These are phyloP conservation scores for Akebia trifoliata DNA, from an alignment of 164 flowering plant species.

Conservation along the genomic window DNA sequence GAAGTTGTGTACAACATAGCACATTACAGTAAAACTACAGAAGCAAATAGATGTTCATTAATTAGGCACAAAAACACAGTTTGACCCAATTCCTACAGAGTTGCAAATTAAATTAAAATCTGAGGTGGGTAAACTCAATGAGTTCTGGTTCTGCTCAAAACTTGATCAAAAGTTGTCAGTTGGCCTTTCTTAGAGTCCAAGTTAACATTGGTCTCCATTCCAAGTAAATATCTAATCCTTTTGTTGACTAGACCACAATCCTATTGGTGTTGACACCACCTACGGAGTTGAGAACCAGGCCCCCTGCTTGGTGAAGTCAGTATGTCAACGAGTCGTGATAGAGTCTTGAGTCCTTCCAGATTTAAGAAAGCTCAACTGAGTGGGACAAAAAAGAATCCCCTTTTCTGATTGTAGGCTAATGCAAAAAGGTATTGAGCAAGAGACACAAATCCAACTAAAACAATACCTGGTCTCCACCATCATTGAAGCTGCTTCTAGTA, in stretches of 20 bases:
- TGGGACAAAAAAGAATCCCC: neutral
- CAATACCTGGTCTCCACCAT: slow-evolving; percentile 91
- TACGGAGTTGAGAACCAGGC: neutral
- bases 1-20: no score
- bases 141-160: neutral
- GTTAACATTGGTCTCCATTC: neutral
- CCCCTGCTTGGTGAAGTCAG: neutral
- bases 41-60: no score
- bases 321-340: no score
- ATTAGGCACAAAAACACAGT: neutral
- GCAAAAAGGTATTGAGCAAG: neutral
- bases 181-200: neutral
- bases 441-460: neutral
- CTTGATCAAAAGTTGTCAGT: neutral
- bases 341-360: no score
- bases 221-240: neutral
- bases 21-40: no score
- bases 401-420: neutral
- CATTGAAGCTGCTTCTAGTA: slow-evolving; percentile 98
- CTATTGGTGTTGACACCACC: neutral
- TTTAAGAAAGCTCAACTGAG: no score
- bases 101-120: neutral
- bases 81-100: neutral
- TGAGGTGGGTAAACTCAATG: neutral
- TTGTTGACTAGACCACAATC: neutral